Conservation (phyloP, 768 basidiomycete genomes). For the Leccinum aurantiacum region DNA sequence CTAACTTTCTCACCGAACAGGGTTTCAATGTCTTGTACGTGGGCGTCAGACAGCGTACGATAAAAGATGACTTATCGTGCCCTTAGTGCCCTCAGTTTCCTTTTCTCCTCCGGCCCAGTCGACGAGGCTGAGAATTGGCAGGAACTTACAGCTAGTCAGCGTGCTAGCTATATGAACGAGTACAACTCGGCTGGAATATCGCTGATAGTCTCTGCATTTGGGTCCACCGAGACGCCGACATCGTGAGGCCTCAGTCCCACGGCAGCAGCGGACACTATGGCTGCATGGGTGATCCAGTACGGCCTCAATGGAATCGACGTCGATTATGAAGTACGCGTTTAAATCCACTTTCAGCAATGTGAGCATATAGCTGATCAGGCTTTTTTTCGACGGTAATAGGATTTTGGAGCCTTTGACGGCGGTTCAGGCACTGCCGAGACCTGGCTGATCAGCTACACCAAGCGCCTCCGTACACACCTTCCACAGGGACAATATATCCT, state of each 20-base stretch:
- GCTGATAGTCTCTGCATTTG: conserved; percentile 57
- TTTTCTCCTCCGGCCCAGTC: conserved; percentile 40
- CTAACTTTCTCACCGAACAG: conserved; percentile 14
- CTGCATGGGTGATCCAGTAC: conserved; percentile 47
- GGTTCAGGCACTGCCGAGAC: conserved; percentile 40
- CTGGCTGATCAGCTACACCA: conserved; percentile 37
- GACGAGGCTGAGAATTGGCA: conserved; percentile 51
- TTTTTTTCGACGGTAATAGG: conserved; percentile 14
- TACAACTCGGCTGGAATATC: conserved; percentile 58
- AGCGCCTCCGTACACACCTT: conserved; percentile 32
- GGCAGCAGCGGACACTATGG: conserved; percentile 42
- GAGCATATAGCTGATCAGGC: not conserved
- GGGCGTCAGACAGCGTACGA: not conserved
- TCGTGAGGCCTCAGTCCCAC: conserved; percentile 38
- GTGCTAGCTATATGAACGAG: conserved; percentile 42
- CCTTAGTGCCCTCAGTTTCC: conserved; percentile 41
- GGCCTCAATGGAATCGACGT: conserved; percentile 53
- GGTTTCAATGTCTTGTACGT: conserved; percentile 39
- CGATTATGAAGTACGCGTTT: conserved; percentile 46
- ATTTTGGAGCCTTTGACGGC: conserved; percentile 34
- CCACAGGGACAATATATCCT: conserved; percentile 14
- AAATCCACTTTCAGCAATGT: not conserved
- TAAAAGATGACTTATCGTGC: not conserved
- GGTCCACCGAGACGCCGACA: conserved; percentile 44
- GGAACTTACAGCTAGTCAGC: conserved; percentile 36